Conservation (phyloP, 2,329 filamentous ascomycete genomes). For the Septoria petroselini region DNA sequence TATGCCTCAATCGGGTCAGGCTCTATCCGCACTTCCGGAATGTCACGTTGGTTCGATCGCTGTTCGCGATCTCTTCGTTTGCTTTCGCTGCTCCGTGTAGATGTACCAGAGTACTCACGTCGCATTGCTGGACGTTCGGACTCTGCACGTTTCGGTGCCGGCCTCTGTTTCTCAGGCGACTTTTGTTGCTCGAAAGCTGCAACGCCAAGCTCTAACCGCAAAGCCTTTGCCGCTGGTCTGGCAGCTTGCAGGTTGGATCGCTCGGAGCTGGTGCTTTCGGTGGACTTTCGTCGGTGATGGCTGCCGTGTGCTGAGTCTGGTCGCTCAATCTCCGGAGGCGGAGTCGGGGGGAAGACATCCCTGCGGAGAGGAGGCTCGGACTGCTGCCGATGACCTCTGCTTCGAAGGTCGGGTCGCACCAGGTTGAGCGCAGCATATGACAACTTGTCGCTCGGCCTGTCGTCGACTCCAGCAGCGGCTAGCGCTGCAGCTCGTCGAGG, state of each 20-base stretch:
- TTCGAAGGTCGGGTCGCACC: slow-evolving; percentile 79
- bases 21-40: slow-evolving; percentile 63
- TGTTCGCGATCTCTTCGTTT: slow-evolving; percentile 51
- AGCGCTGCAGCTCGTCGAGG: slow-evolving; percentile 35
- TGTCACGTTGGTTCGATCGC: slow-evolving; percentile 52
- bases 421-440: slow-evolving; percentile 92
- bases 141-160: slow-evolving; percentile 42
- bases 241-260: slow-evolving; percentile 36
- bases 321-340: slow-evolving; percentile 79
- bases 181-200: slow-evolving; percentile 47
- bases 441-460: slow-evolving; percentile 76
- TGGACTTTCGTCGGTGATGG: slow-evolving; percentile 32
- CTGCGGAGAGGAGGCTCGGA: slow-evolving; percentile 77
- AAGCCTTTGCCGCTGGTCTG: slow-evolving; percentile 47
- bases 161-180: slow-evolving; percentile 35
- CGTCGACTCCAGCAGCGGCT: slow-evolving; percentile 62
- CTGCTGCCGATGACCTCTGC: slow-evolving; percentile 67
- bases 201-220: slow-evolving; percentile 49
- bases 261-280: slow-evolving; percentile 48
- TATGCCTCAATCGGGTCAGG: slow-evolving; percentile 40
- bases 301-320: slow-evolving; percentile 29
- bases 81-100: slow-evolving; percentile 24
- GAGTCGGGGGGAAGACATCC: slow-evolving; percentile 94
- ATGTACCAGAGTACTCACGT: slow-evolving; percentile 36
- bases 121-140: slow-evolving; percentile 44